A percentile compares a stretch with the other conserved stretches of the same genome.
phyloP scores from a whole-genome alignment of 257 asterid genomes.

The Solanum medicagineum region DNA sequence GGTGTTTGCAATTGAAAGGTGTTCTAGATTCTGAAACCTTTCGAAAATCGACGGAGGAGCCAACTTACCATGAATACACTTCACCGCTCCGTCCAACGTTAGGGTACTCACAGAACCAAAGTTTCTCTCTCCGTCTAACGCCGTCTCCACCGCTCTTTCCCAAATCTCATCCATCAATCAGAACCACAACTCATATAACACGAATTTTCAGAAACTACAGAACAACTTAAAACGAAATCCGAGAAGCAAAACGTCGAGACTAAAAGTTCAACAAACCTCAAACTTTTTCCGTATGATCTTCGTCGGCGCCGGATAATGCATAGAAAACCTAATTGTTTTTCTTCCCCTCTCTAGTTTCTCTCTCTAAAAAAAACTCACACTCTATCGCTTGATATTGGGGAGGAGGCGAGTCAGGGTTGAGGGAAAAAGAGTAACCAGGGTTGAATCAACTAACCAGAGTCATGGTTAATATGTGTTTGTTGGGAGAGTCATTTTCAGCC shows the following conservation, averaged over 20 bases:
- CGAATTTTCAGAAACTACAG: not conserved
- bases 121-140: constrained; percentile 82
- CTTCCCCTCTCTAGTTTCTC: constrained; percentile 7
- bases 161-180: constrained; percentile 81
- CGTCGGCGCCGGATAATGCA: not conserved
- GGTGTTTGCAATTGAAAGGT: constrained; percentile 75
- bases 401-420: constrained; percentile 32
- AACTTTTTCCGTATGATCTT: not conserved
- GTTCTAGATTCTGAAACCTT: constrained; percentile 71
- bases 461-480: constrained; percentile 14
- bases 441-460: constrained; percentile 27
- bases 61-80: constrained; percentile 86
- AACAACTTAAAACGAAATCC: not conserved
- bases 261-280: not conserved
- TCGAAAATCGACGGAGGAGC: constrained; percentile 88
- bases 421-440: constrained; percentile 29
- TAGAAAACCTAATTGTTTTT: not conserved
- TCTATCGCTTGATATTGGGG: constrained; percentile 23
- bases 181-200: not conserved
- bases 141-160: constrained; percentile 91
- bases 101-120: constrained; percentile 49
- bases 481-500: constrained; percentile 6
- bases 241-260: not conserved
- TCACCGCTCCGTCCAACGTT: constrained; percentile 86
- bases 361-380: constrained; percentile 11